Base-by-base conservation (phyloP, 768 basidiomycete genomes). In the Mrakia gelida region DNA sequence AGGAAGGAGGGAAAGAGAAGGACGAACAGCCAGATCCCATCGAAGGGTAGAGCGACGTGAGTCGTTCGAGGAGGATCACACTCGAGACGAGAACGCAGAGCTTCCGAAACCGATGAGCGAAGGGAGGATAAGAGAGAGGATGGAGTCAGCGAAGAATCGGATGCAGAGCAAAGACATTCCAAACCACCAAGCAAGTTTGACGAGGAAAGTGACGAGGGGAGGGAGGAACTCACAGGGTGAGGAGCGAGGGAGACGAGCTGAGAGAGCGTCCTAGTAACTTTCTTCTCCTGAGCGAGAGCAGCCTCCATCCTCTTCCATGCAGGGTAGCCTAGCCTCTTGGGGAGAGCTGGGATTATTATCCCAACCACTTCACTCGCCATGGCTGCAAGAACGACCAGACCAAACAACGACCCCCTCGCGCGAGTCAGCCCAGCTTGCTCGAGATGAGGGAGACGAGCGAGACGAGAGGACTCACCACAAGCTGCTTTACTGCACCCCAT, bases 21-120 rank as follows among this genome's bases (percentile, higher is more conserved):
- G 26, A 68, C 75, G 10, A 5, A 75, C 75, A 21, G 1, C 59
- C 70, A n/a, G 70, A 52, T 15, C 59, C 68, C 61, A 77, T 11
- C 10, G 71, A 16, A 5, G 76, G 76, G 41, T 77, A 56, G 2
- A 45, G 38, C 10, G 23, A 26, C 15, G 70, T 28, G 11, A 77
- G 71, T n/a, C 71, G 38, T 41, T 77, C 76, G 76, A 77, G 59
- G 0, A 77, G 28, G 59, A 71, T 59, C 41, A 77, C 45, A 4
- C 32, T 62, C 4, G 23, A 54, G 43, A 77, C 41, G n/a, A 77
- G 56, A 28, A 61, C 56, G 68, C 75, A 76, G 52, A 76, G 59
- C 74, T 75, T 26, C 2, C 4, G 21, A 26, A 18, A 28, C 6
- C n/a, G n/a, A 49, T 8, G 34, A 59, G n/a, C 23, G 26, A 41